Evolutionary conservation across 495 filamentous ascomycete species (phyloP), one percentile per base, ranked within the genome.

Genomic region (Talaromyces borbonicus): DNA sequence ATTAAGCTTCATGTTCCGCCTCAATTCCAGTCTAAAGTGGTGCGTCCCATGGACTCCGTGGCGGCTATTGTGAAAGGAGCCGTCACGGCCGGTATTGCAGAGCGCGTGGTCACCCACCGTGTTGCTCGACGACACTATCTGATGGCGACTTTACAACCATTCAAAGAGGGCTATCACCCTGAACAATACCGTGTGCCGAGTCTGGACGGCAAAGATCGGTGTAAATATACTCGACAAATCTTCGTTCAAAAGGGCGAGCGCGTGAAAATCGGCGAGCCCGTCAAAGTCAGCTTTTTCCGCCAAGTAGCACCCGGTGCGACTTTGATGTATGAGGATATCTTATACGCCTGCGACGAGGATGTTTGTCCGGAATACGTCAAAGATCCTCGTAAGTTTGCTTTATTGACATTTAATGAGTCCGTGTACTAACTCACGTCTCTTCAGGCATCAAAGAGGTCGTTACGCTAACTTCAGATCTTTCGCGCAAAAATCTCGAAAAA

Each of bases 221-320:
- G 92, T 81, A 98, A 98, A 72, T 98, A 96, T 60, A 98, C 92
- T 5, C 75, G 92, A 33, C 93, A 98, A 58, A 96, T 97, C 50
- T 98, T 98, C 55, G 92, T 98, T 53, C 92, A 96, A 58, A 98
- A 97, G 71, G 93, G 93, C 14, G 92, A 98, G 64, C 80, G 92
- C 57, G 89, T 98, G 61, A 96, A 95, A 81, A 97, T 95, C 58
- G 92, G 92, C 49, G 92, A 98, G 66, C 92, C 93, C 6, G 92
- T 97, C 63, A 98, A 98, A 69, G 93, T 98, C 22, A 90, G 85
- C 43, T 98, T 98, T 67, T 97, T 98, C 80, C 75, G 92, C 62
- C 92, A 98, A 61, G 92, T 98, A 48, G 92, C 92, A 19, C 92
- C 92, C 1, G 93, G 92, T 39, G 93, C 93, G 25, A 97, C 92